These are phyloP conservation scores for Chlorophyllum brunneum DNA, from an alignment of 768 basidiomycete species.

Conservation along the genomic window DNA sequence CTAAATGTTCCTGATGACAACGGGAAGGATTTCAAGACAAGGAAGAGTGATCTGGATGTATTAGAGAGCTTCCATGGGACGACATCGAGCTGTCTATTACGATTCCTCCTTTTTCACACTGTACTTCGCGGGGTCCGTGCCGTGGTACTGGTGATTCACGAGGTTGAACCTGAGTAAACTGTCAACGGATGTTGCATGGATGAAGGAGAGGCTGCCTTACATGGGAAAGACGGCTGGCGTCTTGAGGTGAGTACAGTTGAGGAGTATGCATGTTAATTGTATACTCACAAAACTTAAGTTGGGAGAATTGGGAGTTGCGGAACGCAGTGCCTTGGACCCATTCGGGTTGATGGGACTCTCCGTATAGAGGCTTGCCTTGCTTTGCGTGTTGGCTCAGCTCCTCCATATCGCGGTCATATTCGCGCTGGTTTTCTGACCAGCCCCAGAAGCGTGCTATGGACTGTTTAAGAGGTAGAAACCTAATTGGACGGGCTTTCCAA, in stretches of 20 bases:
- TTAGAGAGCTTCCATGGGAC: neutral
- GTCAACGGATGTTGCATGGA: constrained; percentile 1
- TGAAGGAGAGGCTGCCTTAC: neutral
- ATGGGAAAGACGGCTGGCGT: constrained; percentile 49
- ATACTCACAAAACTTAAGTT: constrained; percentile 84
- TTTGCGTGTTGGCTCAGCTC: constrained; percentile 74
- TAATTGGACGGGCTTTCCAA: constrained; percentile 18
- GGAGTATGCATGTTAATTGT: constrained; percentile 10
- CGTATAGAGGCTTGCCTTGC: constrained; percentile 84
- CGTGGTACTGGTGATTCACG: constrained; percentile 87
- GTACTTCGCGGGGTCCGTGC: constrained; percentile 83
- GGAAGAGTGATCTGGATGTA: constrained; percentile 3
- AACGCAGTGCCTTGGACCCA: constrained; percentile 88
- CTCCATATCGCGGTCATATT: constrained; percentile 70
- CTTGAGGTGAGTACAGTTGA: constrained; percentile 6
- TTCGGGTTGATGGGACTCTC: constrained; percentile 72
- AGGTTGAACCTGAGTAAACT: constrained; percentile 77
- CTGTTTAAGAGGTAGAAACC: constrained; percentile 8
- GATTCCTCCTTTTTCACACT: constrained; percentile 35
- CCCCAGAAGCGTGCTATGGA: constrained; percentile 87
- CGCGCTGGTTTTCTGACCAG: constrained; percentile 85
- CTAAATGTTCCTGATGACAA: neutral
- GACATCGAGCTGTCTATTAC: constrained; percentile 6
- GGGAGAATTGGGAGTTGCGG: constrained; percentile 89
- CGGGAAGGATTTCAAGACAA: neutral